phyloP scores from a whole-genome alignment of 2,329 filamentous ascomycete species.

The Pseudogymnoascus sp. region DNA sequence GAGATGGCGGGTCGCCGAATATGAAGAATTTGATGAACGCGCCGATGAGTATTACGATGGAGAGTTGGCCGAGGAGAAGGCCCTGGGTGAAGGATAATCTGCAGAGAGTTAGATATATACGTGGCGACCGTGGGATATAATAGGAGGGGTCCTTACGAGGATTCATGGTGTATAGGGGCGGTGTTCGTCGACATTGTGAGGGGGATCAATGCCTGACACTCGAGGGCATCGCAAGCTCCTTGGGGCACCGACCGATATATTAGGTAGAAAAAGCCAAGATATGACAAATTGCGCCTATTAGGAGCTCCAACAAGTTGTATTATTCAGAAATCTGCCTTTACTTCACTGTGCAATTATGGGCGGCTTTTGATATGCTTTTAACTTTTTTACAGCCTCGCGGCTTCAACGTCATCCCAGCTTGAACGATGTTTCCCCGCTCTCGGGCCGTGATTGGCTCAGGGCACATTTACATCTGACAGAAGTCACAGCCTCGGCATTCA shows the following conservation, averaged over 20 bases:
- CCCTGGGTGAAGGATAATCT: constrained; percentile 90
- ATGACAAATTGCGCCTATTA: background rate
- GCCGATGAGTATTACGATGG: constrained; percentile 80
- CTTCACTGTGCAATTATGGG: background rate
- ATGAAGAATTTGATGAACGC: constrained; percentile 99
- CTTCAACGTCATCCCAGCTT: background rate
- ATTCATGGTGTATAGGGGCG: constrained; percentile 21
- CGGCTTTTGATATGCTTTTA: background rate
- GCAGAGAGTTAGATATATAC: constrained; percentile 11
- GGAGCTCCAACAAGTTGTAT: background rate
- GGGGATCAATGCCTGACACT: background rate
- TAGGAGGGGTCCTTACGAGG: constrained; percentile 30
- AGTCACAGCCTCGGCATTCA: background rate
- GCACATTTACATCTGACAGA: background rate
- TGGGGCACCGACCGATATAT: background rate
- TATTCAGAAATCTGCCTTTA: background rate
- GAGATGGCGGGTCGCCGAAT: constrained; percentile 83
- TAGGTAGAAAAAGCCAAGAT: background rate
- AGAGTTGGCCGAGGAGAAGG: constrained; percentile 85
- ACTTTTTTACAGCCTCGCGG: constrained; percentile 4
- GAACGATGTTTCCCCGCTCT: background rate
- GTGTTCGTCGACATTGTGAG: constrained; percentile 4
- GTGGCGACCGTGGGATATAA: background rate
- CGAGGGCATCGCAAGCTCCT: background rate
- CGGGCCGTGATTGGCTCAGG: background rate